Conservation (phyloP, 2,329 filamentous ascomycete species). For the Calonectria naviculata region DNA sequence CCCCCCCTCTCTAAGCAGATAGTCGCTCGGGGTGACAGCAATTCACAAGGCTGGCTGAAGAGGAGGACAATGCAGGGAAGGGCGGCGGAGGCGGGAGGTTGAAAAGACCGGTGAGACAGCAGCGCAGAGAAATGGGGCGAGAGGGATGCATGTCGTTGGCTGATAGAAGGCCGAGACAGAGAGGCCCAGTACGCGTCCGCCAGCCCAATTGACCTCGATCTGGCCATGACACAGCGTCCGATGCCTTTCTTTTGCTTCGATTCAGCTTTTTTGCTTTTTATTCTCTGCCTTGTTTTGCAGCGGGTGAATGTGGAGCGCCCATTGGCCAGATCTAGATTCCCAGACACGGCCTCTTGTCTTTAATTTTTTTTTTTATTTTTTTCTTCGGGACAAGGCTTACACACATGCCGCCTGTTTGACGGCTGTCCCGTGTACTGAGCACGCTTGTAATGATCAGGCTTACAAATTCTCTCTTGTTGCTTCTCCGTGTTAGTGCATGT, state of each 20-base stretch:
- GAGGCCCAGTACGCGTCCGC: not conserved
- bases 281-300: not conserved
- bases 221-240: not conserved
- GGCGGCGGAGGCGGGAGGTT: not conserved
- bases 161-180: not conserved
- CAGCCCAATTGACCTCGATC: not conserved
- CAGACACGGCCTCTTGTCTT: not conserved
- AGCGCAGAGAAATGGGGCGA: not conserved
- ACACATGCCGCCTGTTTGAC: no score
- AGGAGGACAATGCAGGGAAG: not conserved
- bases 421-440: not conserved
- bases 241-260: not conserved
- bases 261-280: not conserved
- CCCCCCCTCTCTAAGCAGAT: no score
- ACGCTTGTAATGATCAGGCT: not conserved
- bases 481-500: not conserved
- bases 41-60: not conserved
- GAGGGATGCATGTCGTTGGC: not conserved
- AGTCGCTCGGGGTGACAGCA: no score
- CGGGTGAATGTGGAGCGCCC: not conserved
- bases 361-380: not conserved
- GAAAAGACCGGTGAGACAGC: slow-evolving; percentile 5
- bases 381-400: not conserved
- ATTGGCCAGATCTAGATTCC: not conserved
- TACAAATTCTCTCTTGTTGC: not conserved